A percentile compares a stretch with the other conserved stretches of the same genome.
phyloP scores from a whole-genome alignment of 805 yeast genomes.

The Schwanniomyces vanrijiae region DNA sequence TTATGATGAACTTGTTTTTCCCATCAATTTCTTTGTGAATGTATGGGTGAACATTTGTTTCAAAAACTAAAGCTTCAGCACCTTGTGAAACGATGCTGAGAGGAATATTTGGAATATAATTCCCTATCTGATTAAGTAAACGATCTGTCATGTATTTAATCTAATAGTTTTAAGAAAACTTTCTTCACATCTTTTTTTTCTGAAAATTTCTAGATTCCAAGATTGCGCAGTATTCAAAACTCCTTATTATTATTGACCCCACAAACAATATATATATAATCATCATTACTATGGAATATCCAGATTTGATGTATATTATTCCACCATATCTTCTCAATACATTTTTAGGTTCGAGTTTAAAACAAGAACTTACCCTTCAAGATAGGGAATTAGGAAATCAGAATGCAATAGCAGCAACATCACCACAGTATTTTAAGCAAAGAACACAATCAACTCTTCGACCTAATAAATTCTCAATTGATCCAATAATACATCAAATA shows the following conservation, averaged over 20 bases:
- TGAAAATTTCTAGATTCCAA: not conserved
- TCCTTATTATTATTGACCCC: not conserved
- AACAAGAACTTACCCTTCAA: constrained; percentile 19
- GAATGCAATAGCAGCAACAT: constrained; percentile 25
- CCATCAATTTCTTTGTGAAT: constrained; percentile 26
- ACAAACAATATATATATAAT: not conserved
- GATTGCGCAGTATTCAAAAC: not conserved
- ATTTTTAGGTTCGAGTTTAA: constrained; percentile 32
- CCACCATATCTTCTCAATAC: constrained; percentile 45
- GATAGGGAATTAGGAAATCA: constrained; percentile 24
- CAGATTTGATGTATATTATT: constrained; percentile 29
- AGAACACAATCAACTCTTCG: constrained; percentile 4
- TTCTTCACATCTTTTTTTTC: not conserved
- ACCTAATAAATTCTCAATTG: constrained; percentile 25
- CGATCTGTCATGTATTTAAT: constrained; percentile 51
- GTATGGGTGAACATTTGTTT: constrained; percentile 67
- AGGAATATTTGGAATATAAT: constrained; percentile 48
- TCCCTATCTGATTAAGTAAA: constrained; percentile 44
- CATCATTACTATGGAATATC: constrained; percentile 8
- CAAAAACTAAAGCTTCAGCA: constrained; percentile 84
- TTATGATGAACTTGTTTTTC: constrained; percentile 55
- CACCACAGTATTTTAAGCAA: constrained; percentile 24
- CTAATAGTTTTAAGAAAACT: not conserved
- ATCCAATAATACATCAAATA: constrained; percentile 28
- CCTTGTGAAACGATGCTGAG: constrained; percentile 73